Conservation (phyloP, 176 grass and related monocot species). For the Canna indica region DNA sequence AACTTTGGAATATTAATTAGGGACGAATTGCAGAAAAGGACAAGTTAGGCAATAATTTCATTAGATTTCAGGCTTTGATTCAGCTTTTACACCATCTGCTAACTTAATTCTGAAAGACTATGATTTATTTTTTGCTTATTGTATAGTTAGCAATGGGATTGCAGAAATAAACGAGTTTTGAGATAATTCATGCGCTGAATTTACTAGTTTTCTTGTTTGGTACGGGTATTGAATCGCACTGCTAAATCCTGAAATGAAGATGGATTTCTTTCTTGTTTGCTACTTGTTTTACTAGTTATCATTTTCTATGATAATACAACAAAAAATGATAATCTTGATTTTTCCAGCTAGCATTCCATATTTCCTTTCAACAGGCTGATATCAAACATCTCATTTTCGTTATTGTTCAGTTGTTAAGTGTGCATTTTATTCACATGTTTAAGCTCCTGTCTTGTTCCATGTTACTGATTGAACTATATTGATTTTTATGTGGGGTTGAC, state of each 20-base stretch:
- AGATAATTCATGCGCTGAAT: neutral
- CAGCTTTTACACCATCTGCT: no score
- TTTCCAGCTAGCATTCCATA: neutral
- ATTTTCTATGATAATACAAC: no score
- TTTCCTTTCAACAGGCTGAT: neutral
- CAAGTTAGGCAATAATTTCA: no score
- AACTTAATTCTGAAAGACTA: no score
- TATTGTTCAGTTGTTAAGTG: neutral
- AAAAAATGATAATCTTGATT: neutral
- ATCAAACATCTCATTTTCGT: neutral
- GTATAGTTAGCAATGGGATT: neutral
- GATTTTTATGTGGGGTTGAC: neutral
- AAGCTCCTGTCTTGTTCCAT: neutral
- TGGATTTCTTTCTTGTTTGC: neutral
- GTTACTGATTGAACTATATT: neutral
- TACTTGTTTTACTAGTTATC: no score
- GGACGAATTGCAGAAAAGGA: neutral
- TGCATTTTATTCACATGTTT: neutral
- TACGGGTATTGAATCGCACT: neutral
- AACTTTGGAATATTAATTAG: neutral
- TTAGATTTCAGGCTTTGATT: no score
- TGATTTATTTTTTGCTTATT: no score
- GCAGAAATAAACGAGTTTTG: neutral
- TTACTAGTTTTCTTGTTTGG: neutral
- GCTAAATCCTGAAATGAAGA: neutral